Percentiles rank a stretch among this genome's conserved stretches.
phyloP scores from a whole-genome alignment of 2,329 filamentous ascomycete species.

The Zymoseptoria tritici region DNA sequence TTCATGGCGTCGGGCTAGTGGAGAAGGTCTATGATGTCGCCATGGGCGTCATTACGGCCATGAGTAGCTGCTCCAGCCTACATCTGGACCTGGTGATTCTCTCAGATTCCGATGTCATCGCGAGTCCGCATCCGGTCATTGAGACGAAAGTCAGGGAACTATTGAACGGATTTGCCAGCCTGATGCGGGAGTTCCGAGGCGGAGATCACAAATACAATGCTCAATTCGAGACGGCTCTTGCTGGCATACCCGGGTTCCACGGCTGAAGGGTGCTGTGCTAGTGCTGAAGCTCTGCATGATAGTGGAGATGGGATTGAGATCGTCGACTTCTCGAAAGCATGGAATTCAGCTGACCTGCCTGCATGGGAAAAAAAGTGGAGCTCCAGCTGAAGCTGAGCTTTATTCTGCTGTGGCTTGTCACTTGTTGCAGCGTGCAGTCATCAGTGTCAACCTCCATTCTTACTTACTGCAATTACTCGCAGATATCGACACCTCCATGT shows the following conservation, averaged over 20 bases:
- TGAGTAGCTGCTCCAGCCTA: conserved; percentile 13
- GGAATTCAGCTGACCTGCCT: no score
- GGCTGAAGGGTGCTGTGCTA: not conserved
- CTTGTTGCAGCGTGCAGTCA: no score
- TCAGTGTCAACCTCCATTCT: no score
- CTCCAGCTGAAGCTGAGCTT: no score
- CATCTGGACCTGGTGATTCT: conserved; percentile 10
- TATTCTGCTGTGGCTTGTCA: no score
- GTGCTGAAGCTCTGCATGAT: no score
- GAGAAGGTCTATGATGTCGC: conserved; percentile 37
- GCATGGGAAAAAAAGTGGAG: no score
- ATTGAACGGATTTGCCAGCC: conserved; percentile 9
- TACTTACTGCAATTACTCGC: no score
- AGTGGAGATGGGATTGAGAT: no score
- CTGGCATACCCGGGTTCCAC: not conserved
- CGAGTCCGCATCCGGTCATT: not conserved
- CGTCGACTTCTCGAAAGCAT: no score
- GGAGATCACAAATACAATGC: conserved; percentile 16
- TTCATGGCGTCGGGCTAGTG: conserved; percentile 35
- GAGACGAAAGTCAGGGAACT: conserved; percentile 5
- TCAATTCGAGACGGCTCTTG: conserved; percentile 12
- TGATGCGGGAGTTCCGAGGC: conserved; percentile 18
- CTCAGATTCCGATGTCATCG: conserved; percentile 10
- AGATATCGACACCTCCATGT: no score
- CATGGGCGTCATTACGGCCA: conserved; percentile 19